phyloP scores from a whole-genome alignment of 1,284 basidiomycete species.

The Pyrrhoderma noxium region DNA sequence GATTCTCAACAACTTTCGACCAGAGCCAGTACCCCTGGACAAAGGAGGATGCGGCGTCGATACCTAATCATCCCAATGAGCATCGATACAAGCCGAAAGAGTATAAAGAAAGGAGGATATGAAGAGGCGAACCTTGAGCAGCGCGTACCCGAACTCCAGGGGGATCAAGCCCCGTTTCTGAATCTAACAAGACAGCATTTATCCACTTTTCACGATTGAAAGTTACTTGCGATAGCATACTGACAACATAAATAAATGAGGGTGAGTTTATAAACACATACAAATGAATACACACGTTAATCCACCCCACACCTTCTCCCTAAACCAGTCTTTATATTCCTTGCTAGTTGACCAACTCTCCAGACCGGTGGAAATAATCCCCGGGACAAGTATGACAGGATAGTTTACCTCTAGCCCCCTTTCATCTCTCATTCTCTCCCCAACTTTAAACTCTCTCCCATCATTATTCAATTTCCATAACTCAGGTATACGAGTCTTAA shows the following conservation, averaged over 20 bases:
- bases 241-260: constrained; percentile 30
- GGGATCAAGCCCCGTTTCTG: constrained; percentile 87
- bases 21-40: constrained; percentile 96
- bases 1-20: constrained; percentile 91
- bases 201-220: constrained; percentile 89
- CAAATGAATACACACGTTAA: constrained; percentile 28
- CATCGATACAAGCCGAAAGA: not conserved
- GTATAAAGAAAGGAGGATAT: constrained; percentile 22
- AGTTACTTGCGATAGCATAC: constrained; percentile 81
- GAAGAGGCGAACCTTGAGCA: constrained; percentile 58
- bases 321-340: constrained; percentile 74
- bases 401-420: constrained; percentile 66
- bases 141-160: constrained; percentile 85
- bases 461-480: constrained; percentile 77
- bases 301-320: constrained; percentile 83
- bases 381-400: constrained; percentile 78
- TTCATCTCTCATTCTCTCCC: constrained; percentile 54
- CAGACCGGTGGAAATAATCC: constrained; percentile 66
- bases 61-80: constrained; percentile 29
- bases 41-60: constrained; percentile 87
- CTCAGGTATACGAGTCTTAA: constrained; percentile 62
- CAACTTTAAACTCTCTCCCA: constrained; percentile 79
- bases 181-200: constrained; percentile 83
- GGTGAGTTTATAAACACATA: constrained; percentile 3
- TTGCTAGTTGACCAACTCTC: constrained; percentile 83